phyloP scores from a whole-genome alignment of 2,329 filamentous ascomycete species.

The Fusarium sublunatum region DNA sequence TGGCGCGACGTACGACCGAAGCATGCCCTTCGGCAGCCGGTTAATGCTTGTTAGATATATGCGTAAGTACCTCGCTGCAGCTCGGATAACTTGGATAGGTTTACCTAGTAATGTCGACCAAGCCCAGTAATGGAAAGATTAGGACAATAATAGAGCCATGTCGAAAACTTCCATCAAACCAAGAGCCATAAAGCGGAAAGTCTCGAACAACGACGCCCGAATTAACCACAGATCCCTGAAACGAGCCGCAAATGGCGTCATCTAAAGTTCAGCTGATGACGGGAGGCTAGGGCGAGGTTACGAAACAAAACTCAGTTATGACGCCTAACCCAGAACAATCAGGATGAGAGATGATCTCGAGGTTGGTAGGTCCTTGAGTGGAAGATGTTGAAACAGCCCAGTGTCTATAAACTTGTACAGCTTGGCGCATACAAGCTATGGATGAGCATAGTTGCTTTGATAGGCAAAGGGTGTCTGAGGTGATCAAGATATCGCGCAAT shows the following conservation, averaged over 20 bases:
- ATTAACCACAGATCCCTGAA: slow-evolving; percentile 2
- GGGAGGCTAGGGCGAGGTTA: slow-evolving; percentile 15
- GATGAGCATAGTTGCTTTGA: not conserved
- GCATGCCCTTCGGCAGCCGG: slow-evolving; percentile 2
- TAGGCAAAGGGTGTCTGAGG: not conserved
- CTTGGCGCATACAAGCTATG: not conserved
- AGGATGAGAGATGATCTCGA: not conserved
- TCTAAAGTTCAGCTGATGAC: slow-evolving; percentile 20
- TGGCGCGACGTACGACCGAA: slow-evolving; percentile 30
- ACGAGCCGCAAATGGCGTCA: slow-evolving; percentile 19
- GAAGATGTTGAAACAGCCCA: slow-evolving; percentile 1
- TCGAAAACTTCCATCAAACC: not conserved
- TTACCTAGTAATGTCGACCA: not conserved
- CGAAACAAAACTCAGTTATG: slow-evolving; percentile 7
- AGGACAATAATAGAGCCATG: not conserved
- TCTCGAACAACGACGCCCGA: slow-evolving; percentile 27
- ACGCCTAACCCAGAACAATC: slow-evolving; percentile 6
- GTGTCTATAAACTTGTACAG: not conserved
- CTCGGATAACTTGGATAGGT: not conserved
- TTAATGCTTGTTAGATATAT: not conserved
- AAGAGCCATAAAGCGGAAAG: slow-evolving; percentile 30
- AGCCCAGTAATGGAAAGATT: slow-evolving; percentile 4
- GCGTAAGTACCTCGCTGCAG: slow-evolving; percentile 10
- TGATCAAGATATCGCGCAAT: slow-evolving; percentile 9
- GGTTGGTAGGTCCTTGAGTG: not conserved